Evolutionary conservation across 2,329 filamentous ascomycete genomes (phyloP).

Genomic region (Ascochyta pisi): DNA sequence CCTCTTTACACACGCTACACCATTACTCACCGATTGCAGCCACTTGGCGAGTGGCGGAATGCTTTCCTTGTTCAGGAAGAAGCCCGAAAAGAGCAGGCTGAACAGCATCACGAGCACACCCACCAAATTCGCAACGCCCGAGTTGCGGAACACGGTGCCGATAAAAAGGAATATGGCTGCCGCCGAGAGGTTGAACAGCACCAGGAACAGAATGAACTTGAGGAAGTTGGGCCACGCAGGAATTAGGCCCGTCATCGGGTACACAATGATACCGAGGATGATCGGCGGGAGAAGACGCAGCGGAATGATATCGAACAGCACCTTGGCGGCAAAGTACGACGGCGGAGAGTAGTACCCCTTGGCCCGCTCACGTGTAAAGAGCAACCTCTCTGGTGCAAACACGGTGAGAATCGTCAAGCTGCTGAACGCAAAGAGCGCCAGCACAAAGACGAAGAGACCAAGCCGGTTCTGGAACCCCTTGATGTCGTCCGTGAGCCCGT

Average conservation of each 20-base stretch:
- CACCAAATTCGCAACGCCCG: conserved; percentile 88
- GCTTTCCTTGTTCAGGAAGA: conserved; percentile 92
- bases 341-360: conserved; percentile 96
- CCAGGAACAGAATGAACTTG: conserved; percentile 88
- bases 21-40: conserved; percentile 75
- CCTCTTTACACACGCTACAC: too few relatives aligned
- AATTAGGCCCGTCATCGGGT: conserved; percentile 95
- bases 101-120: conserved; percentile 98
- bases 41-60: conserved; percentile 86
- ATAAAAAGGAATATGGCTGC: conserved; percentile 95
- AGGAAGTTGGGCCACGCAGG: conserved; percentile 83
- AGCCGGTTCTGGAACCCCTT: conserved; percentile 97
- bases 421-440: conserved; percentile 95
- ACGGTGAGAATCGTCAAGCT: conserved; percentile 92
- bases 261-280: conserved; percentile 93
- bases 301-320: conserved; percentile 97
- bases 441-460: conserved; percentile 95
- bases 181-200: conserved; percentile 94
- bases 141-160: conserved; percentile 91
- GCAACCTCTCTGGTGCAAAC: conserved; percentile 85
- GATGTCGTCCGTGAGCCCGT: conserved; percentile 94
- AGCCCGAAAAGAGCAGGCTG: conserved; percentile 90
- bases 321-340: conserved; percentile 93
- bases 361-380: conserved; percentile 91
- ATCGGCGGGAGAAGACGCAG: conserved; percentile 93